Conservation (phyloP, 495 filamentous ascomycete species). For the Xylaria grammica region DNA sequence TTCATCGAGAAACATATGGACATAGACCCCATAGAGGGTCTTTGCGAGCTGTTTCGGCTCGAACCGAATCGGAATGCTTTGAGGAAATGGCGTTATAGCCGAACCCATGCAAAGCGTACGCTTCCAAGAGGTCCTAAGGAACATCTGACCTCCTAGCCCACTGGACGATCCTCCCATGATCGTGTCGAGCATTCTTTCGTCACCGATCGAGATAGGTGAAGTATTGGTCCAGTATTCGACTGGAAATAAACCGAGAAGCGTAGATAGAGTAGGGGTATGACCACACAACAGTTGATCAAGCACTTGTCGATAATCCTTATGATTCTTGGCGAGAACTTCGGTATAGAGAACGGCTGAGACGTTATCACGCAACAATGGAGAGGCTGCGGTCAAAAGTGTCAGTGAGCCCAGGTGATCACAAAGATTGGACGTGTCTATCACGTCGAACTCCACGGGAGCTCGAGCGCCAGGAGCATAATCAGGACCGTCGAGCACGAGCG, state of each 20-base stretch:
- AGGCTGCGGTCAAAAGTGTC: slow-evolving; percentile 53
- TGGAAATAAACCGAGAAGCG: slow-evolving; percentile 54
- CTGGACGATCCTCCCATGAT: slow-evolving; percentile 5
- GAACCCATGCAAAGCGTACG: slow-evolving; percentile 25
- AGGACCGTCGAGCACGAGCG: slow-evolving; percentile 43
- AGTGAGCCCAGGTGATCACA: slow-evolving; percentile 54
- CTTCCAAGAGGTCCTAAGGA: slow-evolving; percentile 35
- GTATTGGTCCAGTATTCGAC: slow-evolving; percentile 58
- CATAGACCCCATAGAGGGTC: slow-evolving; percentile 26
- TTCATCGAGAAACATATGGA: slow-evolving; percentile 32
- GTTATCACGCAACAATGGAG: slow-evolving; percentile 48
- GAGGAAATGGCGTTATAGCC: slow-evolving; percentile 13
- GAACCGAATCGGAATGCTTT: slow-evolving; percentile 19
- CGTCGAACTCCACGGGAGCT: slow-evolving; percentile 54
- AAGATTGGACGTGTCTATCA: slow-evolving; percentile 65
- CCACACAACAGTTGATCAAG: slow-evolving; percentile 47
- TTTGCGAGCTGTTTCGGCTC: slow-evolving; percentile 17
- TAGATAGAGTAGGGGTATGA: slow-evolving; percentile 49
- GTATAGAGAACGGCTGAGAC: slow-evolving; percentile 54
- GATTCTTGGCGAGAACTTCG: slow-evolving; percentile 39
- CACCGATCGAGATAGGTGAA: slow-evolving; percentile 37
- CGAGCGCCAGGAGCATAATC: slow-evolving; percentile 42
- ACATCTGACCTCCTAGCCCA: slow-evolving; percentile 16
- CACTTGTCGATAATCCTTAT: slow-evolving; percentile 16
- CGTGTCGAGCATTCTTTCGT: slow-evolving; percentile 27